Base-by-base conservation (phyloP, 768 basidiomycete genomes). In the Pluteus cervinus region DNA sequence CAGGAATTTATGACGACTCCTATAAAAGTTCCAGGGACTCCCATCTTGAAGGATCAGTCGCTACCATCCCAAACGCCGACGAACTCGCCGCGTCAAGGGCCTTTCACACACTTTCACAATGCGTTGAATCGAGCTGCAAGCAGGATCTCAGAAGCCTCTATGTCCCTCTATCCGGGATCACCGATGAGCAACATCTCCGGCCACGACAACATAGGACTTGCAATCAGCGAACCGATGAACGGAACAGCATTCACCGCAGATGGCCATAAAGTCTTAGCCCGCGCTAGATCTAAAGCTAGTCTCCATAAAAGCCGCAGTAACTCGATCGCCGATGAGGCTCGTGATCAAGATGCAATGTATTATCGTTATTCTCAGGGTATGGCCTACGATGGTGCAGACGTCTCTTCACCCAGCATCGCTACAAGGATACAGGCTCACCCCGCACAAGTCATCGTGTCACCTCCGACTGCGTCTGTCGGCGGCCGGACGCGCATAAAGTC, bases 401-500 rank as follows among this genome's bases (percentile, higher is more conserved):
- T 68, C 20, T 48, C 54, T 3, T 75, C 76, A 7, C 74, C 76
- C 4, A 24, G 32, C 23, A 29, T 22, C 14, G 31, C 38, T 55
- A n/a, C 30, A 24, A 7, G 46, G 29, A 32, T 58, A 29, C 54
- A 58, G 39, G 40, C 51, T 43, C 57, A 54, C 36, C 44, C 48
- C 31, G 39, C 56, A 24, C 45, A 52, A 39, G 31, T 45, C 29
- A 41, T 48, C 47, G 55, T 51, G 29, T 55, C 54, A 34, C 44
- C 40, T 23, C 60, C 49, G 33, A 44, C 49, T 29, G 37, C 46
- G 11, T 51, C 43, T 9, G 39, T 42, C 15, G 75, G 72, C 39
- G 77, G 82, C 25, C 76, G 83, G 24, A 73, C 71, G 32, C 73
- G 73, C 24, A 78, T 85, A 46, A 81, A 83, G 53, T 82, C 81